Base-by-base conservation (phyloP, 2,329 filamentous ascomycete species). In the Fusarium nodosum region DNA sequence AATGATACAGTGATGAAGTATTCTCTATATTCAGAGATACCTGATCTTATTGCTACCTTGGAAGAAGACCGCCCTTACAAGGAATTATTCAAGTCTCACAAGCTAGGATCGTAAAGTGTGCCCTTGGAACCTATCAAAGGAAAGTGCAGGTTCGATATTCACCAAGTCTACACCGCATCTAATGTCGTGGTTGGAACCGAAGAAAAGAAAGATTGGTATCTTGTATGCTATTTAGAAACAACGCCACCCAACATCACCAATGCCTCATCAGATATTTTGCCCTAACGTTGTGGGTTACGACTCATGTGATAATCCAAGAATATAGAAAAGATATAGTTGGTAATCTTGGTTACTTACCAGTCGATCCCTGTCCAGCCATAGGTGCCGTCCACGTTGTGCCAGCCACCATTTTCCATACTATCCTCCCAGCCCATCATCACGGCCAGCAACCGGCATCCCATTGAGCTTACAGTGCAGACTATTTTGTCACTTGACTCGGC, bases 361-460 rank as follows among this genome's bases (percentile, higher is more conserved):
- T 77, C 74, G 51, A 84, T 77, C 16, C 82, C 85, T 10, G 79
- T 84, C 91, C 91, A 93, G 15, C 83, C 83, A 71, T 86, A 89
- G 15, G 85, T 85, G 3, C 90, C 91, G 77, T 95, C 92, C n/a
- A 97, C 87, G 79, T 97, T 97, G 61, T 88, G 84, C 92, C 93
- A 97, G 45, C 84, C 83, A 2, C 83, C 85, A 20, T 84, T 78
- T 34, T 82, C 82, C 64, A 93, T 84, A 7, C 86, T 88, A 31
- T 83, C 84, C 38, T 94, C 90, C 92, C 92, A 94, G 1, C 93
- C 93, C 88, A 96, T 89, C 90, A 97, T 94, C 41, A 97, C 92
- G 3, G 88, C 93, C 66, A 97, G 77, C 55, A 97, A 74, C 24
- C 92, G 86, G 77, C 93, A 97, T 1, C 88, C 88, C 79, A 85